These are phyloP conservation scores for Sarocladium oryzae DNA, from an alignment of 2,329 filamentous ascomycete genomes.

Conservation along the genomic window DNA sequence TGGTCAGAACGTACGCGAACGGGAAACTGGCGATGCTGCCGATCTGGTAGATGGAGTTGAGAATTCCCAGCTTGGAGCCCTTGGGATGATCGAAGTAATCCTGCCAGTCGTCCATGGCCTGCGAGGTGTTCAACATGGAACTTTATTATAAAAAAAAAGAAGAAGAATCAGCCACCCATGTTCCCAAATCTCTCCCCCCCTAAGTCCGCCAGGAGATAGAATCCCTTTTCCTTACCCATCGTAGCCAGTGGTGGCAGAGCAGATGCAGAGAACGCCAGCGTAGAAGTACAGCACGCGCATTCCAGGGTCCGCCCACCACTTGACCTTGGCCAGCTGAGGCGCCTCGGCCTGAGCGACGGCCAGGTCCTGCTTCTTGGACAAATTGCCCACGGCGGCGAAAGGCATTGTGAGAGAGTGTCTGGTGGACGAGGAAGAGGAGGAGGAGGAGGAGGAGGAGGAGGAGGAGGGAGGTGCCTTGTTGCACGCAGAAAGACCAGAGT, in stretches of 20 bases:
- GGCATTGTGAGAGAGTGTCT: slow-evolving; percentile 7
- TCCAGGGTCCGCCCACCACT: slow-evolving; percentile 49
- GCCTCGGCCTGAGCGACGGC: slow-evolving; percentile 36
- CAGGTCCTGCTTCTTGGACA: slow-evolving; percentile 10
- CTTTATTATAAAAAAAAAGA: slow-evolving; percentile 15
- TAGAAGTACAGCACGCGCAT: slow-evolving; percentile 50
- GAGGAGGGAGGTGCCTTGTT: too few species aligned
- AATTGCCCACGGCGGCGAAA: slow-evolving; percentile 5
- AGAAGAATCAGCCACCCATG: not conserved
- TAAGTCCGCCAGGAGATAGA: too few species aligned
- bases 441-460: too few species aligned
- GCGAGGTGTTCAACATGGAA: slow-evolving; percentile 36
- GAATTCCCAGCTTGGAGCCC: slow-evolving; percentile 17
- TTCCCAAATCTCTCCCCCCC: not conserved
- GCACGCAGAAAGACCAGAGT: too few species aligned
- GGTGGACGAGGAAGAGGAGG: not conserved
- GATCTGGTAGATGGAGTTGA: slow-evolving; percentile 8
- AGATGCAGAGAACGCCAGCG: slow-evolving; percentile 43
- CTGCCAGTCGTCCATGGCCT: slow-evolving; percentile 17
- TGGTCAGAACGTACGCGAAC: slow-evolving; percentile 12
- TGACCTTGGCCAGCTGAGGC: slow-evolving; percentile 42
- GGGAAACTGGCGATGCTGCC: slow-evolving; percentile 8
- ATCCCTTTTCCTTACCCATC: slow-evolving; percentile 36
- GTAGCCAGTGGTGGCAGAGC: slow-evolving; percentile 50
- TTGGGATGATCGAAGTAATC: slow-evolving; percentile 21